Percentiles rank a stretch among this genome's conserved stretches.
These are phyloP conservation scores for Arthrobotrys sinensis DNA, from an alignment of 2,329 filamentous ascomycete genomes.

Conservation along the genomic window DNA sequence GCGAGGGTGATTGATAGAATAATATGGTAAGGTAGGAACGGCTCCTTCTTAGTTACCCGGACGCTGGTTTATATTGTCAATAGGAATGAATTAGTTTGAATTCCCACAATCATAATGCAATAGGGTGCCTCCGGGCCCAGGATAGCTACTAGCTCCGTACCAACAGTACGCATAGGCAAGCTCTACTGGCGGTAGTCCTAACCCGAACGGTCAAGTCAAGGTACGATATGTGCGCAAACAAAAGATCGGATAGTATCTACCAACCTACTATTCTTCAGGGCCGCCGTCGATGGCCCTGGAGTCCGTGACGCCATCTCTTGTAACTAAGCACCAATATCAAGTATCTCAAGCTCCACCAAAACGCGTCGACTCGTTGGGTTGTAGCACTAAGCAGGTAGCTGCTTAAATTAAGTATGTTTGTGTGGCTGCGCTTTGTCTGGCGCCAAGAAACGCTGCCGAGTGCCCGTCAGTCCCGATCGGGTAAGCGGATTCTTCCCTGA, in stretches of 20 bases:
- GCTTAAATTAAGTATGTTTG: not conserved
- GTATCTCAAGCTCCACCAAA: not conserved
- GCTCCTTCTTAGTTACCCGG: constrained; percentile 62
- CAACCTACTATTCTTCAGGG: not conserved
- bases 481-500: not conserved
- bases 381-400: too few species aligned
- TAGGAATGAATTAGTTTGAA: not conserved
- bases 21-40: constrained; percentile 72
- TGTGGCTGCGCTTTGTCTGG: not conserved
- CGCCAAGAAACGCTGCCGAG: not conserved
- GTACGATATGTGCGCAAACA: too few species aligned
- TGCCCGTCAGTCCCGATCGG: not conserved
- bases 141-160: too few species aligned
- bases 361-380: not conserved
- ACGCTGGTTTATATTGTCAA: not conserved
- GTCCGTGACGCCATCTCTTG: not conserved
- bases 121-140: too few species aligned
- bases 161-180: too few species aligned
- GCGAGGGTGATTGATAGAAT: constrained; percentile 75
- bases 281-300: not conserved
- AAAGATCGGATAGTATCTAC: not conserved
- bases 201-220: too few species aligned
- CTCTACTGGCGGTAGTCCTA: too few species aligned
- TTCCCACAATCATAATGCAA: too few species aligned
- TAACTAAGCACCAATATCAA: too few species aligned